Evolutionary conservation across 495 filamentous ascomycete species (phyloP), one percentile per base, ranked within the genome.

Genomic region (Apodospora peruviana): DNA sequence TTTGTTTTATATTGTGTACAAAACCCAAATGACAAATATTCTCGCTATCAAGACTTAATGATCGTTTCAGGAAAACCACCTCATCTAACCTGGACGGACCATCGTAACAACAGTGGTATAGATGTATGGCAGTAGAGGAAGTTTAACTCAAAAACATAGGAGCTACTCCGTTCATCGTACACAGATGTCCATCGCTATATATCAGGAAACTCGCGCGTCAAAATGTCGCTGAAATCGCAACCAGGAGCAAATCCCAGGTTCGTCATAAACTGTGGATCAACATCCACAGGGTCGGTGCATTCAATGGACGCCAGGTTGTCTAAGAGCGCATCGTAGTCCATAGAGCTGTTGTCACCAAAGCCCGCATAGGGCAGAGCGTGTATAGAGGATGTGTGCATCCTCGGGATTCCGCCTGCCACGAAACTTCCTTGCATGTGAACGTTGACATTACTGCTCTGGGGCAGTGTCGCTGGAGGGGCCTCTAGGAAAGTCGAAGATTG

Each of bases 251-350:
- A 82, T 1, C 81, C 81, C 23, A 84, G 77, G 48, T 84, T 82
- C 51, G 74, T 73, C 51, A 84, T 68, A 34, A 68, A 60, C 46
- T 66, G 57, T 4, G 62, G 37, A 29, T 67, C 59, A 10, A 57
- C 51, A 19, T 64, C 75, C 1, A 75, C 69, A 68, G 75, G 75
- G 51, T 82, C 78, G 7, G 74, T 77, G 19, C 76, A 77, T 52
- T 85, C 82, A 9, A 82, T 71, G 41, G 79, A 75, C n/a, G 77
- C 77, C 3, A 85, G 68, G 37, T 85, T 80, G 55, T 82, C 77
- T 55, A 83, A 74, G 27, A 83, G 77, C 3, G 79, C 73, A 45
- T 85, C 82, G 22, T 78, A 68, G 38, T 81, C 77, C 18, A 68
- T 55, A 21, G 10, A 14, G 17, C 48, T 35, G 25, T 51, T 45